These are phyloP conservation scores for Nakaseomyces glabratus DNA, from an alignment of 1,139 yeast genomes.

Conservation along the genomic window DNA sequence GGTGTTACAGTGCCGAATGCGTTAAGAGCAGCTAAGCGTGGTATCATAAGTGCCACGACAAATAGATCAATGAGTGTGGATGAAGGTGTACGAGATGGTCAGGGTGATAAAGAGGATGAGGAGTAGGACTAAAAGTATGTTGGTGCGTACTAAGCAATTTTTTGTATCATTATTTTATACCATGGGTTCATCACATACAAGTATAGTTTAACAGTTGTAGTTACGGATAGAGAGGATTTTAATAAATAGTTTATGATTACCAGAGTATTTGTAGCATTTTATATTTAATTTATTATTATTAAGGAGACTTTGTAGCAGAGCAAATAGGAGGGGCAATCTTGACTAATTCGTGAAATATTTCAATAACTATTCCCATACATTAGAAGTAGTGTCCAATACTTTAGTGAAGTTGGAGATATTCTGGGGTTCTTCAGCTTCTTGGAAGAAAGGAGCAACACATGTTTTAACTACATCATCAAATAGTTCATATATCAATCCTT, in stretches of 20 bases:
- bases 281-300: too few relatives aligned
- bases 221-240: too few relatives aligned
- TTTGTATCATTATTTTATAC: too few relatives aligned
- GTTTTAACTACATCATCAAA: constrained; percentile 42
- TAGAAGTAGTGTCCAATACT: constrained; percentile 35
- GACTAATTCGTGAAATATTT: too few relatives aligned
- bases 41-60: constrained; percentile 31
- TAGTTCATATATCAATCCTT: constrained; percentile 50
- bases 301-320: too few relatives aligned
- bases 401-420: constrained; percentile 27
- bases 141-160: too few relatives aligned
- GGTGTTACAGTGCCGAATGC: constrained; percentile 31
- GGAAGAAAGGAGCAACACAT: constrained; percentile 37
- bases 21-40: constrained; percentile 30
- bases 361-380: constrained; percentile 31
- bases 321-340: too few relatives aligned
- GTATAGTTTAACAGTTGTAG: too few relatives aligned
- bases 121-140: too few relatives aligned
- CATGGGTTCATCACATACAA: too few relatives aligned
- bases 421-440: constrained; percentile 9
- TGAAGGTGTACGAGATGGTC: constrained; percentile 14
- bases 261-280: too few relatives aligned
- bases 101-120: constrained; percentile 15
- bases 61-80: constrained; percentile 23
- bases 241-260: too few relatives aligned